phyloP scores from a whole-genome alignment of 441 rosid genomes.

The Pelargonium fulgidum region DNA sequence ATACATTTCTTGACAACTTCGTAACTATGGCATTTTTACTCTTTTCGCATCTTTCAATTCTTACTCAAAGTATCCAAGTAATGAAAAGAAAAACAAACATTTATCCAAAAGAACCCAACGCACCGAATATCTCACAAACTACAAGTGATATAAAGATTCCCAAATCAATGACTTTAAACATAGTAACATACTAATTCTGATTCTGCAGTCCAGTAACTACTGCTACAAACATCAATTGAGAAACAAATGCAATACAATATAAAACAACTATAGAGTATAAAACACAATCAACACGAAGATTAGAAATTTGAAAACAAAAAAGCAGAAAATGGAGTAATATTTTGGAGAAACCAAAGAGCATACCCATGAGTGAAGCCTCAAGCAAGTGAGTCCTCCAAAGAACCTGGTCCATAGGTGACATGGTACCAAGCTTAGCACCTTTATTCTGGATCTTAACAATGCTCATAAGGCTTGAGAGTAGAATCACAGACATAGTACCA shows the following conservation, averaged over 20 bases:
- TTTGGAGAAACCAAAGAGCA: conserved; percentile 7
- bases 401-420: conserved; percentile 99
- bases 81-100: neutral
- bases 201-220: neutral
- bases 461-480: conserved; percentile 70
- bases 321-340: neutral
- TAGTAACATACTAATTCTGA: neutral
- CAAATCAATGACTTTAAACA: neutral
- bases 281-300: neutral
- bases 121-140: too few species aligned
- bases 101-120: neutral
- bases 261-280: neutral
- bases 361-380: conserved; percentile 93
- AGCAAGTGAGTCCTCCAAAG: conserved; percentile 98
- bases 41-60: neutral
- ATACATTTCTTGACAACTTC: neutral
- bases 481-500: conserved; percentile 82
- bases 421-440: conserved; percentile 91
- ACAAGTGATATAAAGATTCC: neutral
- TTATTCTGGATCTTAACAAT: conserved; percentile 94
- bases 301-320: neutral
- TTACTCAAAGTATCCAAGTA: neutral
- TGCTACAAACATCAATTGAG: neutral
- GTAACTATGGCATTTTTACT: too few species aligned
- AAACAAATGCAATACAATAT: neutral